Base-by-base conservation (phyloP, 2,329 filamentous ascomycete species). In the Teratosphaeria pseudoeucalypti region DNA sequence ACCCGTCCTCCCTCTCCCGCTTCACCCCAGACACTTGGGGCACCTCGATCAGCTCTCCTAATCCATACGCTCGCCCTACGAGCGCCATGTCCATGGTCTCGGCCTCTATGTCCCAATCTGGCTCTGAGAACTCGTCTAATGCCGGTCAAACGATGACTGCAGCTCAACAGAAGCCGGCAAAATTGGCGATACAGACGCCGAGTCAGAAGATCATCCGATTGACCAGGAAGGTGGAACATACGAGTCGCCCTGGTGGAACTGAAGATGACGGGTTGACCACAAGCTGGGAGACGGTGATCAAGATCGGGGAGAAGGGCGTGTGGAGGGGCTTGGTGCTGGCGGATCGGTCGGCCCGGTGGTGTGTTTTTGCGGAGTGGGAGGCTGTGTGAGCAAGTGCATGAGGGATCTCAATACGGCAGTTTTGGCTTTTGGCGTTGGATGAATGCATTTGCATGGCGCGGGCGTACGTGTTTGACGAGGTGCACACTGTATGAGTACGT, bases 181-280 rank as follows among this genome's bases (percentile, higher is more conserved):
- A 99, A 74, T 76, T 99, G 58, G 94, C 94, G 0, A 92, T 99
- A 59, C 94, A 99, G 75, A 90, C 89, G 6, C 94, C 94, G 0
- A 89, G 87, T 34, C 94, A 95, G 62, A 97, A 97, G 77, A 97
- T 99, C 66, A 82, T 97, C 61, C 81, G 94, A 57, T 79, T 95
- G 70, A 90, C 90, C 79, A 81, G 89, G 66, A 92, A 92, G 64
- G 66, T 70, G 57, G 77, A 89, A 85, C 68, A 82, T 80, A 70
- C 79, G 77, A 58, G 77, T 79, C 62, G 80, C 77, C 39, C 14
- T 11, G 37, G 37, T 12, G 54, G 77, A 78, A 73, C 71, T 2
- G 86, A 87, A 57, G 84, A 84, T 34, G 72, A 73, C 19, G 85
- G 84, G 49, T 85, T 90, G 65, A 88, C 88, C 19, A 88, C 85